A percentile compares a stretch with the other conserved stretches of the same genome.
These are phyloP conservation scores for Haplographium delicatum DNA, from an alignment of 495 filamentous ascomycete genomes.

Conservation along the genomic window DNA sequence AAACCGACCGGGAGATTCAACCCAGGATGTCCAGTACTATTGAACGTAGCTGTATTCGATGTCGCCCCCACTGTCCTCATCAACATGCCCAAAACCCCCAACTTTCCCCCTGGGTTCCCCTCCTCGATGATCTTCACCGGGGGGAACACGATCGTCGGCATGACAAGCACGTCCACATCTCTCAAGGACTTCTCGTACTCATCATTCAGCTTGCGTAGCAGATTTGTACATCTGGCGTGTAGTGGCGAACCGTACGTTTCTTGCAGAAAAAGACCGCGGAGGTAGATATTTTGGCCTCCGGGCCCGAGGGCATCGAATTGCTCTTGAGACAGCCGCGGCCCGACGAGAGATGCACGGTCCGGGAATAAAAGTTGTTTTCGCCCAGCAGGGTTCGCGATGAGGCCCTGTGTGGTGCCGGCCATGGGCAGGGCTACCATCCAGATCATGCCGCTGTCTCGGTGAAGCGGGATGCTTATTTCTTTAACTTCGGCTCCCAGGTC, in stretches of 20 bases:
- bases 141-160: constrained; percentile 41
- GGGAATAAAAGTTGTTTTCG: constrained; percentile 31
- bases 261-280: constrained; percentile 28
- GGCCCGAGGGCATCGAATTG: constrained; percentile 33
- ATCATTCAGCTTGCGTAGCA: constrained; percentile 37
- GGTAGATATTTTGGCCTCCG: constrained; percentile 30
- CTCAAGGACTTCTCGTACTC: constrained; percentile 39
- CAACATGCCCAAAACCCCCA: constrained; percentile 36
- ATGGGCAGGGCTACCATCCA: constrained; percentile 38
- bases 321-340: constrained; percentile 27
- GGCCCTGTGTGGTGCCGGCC: constrained; percentile 25
- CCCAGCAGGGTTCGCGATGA: constrained; percentile 28
- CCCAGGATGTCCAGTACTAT: constrained; percentile 54
- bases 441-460: constrained; percentile 40
- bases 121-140: constrained; percentile 28
- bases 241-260: constrained; percentile 27
- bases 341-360: constrained; percentile 26
- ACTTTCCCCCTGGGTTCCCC: constrained; percentile 14
- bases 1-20: constrained; percentile 51
- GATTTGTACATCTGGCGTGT: constrained; percentile 30
- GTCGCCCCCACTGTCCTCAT: constrained; percentile 40
- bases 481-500: constrained; percentile 47
- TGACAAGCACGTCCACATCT: constrained; percentile 41
- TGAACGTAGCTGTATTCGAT: constrained; percentile 51
- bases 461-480: constrained; percentile 47